Evolutionary conservation across 345 rosid species (phyloP), one percentile per base, ranked within the genome.

Genomic region (Erodium maritimum): DNA sequence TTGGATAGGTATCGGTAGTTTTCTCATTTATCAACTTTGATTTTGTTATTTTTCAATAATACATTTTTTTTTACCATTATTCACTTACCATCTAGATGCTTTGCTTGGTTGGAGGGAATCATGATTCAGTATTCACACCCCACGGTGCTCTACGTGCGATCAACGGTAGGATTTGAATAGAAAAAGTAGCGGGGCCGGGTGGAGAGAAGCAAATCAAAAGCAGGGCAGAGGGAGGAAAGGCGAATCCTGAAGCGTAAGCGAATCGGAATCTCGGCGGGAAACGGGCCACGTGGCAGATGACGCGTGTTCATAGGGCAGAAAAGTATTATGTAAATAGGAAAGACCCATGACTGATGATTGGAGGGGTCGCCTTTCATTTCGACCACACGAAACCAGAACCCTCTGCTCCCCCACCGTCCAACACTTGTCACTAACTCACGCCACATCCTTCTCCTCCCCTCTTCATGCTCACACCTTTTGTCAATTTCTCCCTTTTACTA

Each of bases 401-500:
- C 1, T 1, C 6, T 23, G 71, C 42, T 17, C 57, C 53, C 71
- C 57, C 23, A 13, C 23, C 2, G 7, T 16, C 42, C 69, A 19
- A 79, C 80, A 79, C 80, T 64, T 79, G 83, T 74, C 80, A 57
- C 10, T 9, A 19, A 4, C 18, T 19, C 1, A 7, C 56, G 68
- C 83, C 83, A 69, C 74, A 58, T 4, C 61, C 54, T 64, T 34
- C 21, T 1, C 22, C 0, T 9, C 14, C 1, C 23, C 48, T 8
- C 34, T 7, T 14, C 24, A 21, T 18, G 12, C n/a, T 1, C 9
- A 9, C 19, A 46, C 37, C 16, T 19, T 6, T 18, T 12, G 20
- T n/a, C n/a, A n/a, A 13, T 46, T 48, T 23, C 1, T 19, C 19
- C 0, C 5, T 13, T 13, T 20, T 56, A 23, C 64, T 22, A 24